Percentiles rank a stretch among this genome's conserved stretches.
Evolutionary conservation across 2,329 filamentous ascomycete species (phyloP).

Genomic region (Colletotrichum brevisporum): DNA sequence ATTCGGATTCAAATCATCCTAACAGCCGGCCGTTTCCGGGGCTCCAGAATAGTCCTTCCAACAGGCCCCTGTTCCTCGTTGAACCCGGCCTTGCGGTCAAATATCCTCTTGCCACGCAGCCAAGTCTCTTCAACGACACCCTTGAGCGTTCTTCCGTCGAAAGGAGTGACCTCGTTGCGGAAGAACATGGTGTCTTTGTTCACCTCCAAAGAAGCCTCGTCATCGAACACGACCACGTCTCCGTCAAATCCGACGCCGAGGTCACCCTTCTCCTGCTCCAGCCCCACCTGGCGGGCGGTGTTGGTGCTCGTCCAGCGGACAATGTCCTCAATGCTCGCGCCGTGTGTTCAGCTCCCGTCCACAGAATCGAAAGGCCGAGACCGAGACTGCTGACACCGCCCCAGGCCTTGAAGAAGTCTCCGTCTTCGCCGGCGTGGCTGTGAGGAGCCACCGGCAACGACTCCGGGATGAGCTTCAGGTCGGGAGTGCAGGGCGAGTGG

Average conservation of each 20-base stretch:
- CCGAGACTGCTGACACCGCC: constrained; percentile 97
- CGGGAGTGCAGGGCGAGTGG: constrained; percentile 95
- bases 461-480: constrained; percentile 88
- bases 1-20: no score
- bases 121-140: constrained; percentile 90
- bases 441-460: constrained; percentile 64
- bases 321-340: constrained; percentile 79
- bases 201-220: constrained; percentile 82
- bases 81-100: constrained; percentile 68
- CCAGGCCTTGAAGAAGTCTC: constrained; percentile 97
- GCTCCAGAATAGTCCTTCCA: constrained; percentile 71
- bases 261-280: constrained; percentile 85
- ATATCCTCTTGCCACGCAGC: constrained; percentile 82
- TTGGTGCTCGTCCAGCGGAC: constrained; percentile 88
- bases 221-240: constrained; percentile 94
- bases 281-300: constrained; percentile 89
- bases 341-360: constrained; percentile 80
- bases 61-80: constrained; percentile 59
- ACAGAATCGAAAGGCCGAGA: constrained; percentile 89
- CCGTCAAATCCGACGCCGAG: constrained; percentile 87
- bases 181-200: constrained; percentile 78
- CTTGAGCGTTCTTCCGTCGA: constrained; percentile 87
- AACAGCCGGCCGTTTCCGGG: no score
- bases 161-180: no score
- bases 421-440: constrained; percentile 53